These are phyloP conservation scores for Aspergillus latus DNA, from an alignment of 2,329 filamentous ascomycete genomes.

Conservation along the genomic window DNA sequence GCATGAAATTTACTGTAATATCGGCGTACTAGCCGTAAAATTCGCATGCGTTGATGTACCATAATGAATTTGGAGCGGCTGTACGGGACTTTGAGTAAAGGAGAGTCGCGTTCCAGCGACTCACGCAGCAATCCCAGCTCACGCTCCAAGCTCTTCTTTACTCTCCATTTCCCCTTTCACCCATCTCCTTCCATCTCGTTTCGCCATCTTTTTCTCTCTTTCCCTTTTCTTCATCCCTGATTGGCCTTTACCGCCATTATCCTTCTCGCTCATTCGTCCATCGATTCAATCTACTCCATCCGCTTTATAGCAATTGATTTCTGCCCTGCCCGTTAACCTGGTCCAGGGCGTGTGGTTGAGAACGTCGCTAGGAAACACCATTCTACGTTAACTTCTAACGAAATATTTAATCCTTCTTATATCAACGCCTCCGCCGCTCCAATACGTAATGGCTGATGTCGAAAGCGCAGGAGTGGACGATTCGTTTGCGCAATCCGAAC, in stretches of 20 bases:
- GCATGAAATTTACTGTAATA: neutral
- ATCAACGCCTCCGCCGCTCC: neutral
- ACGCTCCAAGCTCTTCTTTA: neutral
- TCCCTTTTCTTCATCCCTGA: neutral
- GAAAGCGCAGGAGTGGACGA: constrained; percentile 36
- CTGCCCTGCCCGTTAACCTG: neutral
- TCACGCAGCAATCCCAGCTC: constrained; percentile 6
- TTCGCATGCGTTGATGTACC: neutral
- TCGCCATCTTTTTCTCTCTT: constrained; percentile 3
- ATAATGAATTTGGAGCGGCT: neutral
- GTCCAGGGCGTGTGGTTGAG: constrained; percentile 3
- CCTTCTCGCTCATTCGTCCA: constrained; percentile 3
- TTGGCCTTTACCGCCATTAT: neutral
- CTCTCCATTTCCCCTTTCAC: constrained; percentile 8
- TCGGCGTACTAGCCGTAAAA: neutral
- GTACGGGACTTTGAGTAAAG: neutral
- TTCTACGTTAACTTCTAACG: neutral
- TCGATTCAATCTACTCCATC: constrained; percentile 2
- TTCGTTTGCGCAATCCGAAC: constrained; percentile 37
- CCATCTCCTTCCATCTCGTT: constrained; percentile 14
- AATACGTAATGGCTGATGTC: constrained; percentile 36
- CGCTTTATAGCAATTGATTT: constrained; percentile 6
- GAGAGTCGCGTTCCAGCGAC: constrained; percentile 4
- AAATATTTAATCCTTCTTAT: neutral
- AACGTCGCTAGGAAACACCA: neutral